These are phyloP conservation scores for Neonothopanus nambi DNA, from an alignment of 1,284 basidiomycete species.

Conservation along the genomic window DNA sequence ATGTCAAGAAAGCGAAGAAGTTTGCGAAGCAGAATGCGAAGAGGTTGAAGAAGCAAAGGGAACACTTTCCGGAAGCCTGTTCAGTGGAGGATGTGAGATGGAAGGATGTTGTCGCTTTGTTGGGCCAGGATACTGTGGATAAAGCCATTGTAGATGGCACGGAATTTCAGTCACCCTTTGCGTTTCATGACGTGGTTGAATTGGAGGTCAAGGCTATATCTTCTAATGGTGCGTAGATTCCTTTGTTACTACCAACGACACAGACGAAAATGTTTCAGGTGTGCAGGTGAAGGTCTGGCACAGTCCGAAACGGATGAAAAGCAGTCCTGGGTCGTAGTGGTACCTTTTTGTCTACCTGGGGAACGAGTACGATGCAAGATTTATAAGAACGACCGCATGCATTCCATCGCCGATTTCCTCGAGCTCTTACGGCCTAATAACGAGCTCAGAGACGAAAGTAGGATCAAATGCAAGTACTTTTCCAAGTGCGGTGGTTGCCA, in stretches of 20 bases:
- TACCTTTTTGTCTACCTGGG: constrained; percentile 82
- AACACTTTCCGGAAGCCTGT: constrained; percentile 56
- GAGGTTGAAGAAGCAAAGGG: constrained; percentile 24
- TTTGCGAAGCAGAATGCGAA: constrained; percentile 28
- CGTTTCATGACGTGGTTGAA: constrained; percentile 62
- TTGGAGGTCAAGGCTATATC: constrained; percentile 64
- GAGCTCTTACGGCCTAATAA: constrained; percentile 67
- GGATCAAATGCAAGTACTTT: constrained; percentile 84
- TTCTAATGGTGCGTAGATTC: constrained; percentile 56
- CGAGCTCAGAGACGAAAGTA: constrained; percentile 62
- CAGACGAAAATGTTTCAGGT: constrained; percentile 1
- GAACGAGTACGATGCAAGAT: constrained; percentile 77
- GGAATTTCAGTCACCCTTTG: constrained; percentile 63
- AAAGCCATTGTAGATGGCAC: constrained; percentile 46
- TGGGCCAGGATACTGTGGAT: constrained; percentile 64
- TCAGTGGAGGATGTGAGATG: constrained; percentile 77
- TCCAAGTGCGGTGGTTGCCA: constrained; percentile 79
- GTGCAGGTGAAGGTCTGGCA: constrained; percentile 68
- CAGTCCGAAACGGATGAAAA: constrained; percentile 44
- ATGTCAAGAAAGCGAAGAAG: constrained; percentile 20
- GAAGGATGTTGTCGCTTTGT: constrained; percentile 66
- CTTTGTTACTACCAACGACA: constrained; percentile 3
- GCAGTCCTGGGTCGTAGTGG: constrained; percentile 75
- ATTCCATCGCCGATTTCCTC: constrained; percentile 79
- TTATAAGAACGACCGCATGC: constrained; percentile 63